Evolutionary conservation across 306 rosid genomes (phyloP).

Genomic region (Castanea crenata): DNA sequence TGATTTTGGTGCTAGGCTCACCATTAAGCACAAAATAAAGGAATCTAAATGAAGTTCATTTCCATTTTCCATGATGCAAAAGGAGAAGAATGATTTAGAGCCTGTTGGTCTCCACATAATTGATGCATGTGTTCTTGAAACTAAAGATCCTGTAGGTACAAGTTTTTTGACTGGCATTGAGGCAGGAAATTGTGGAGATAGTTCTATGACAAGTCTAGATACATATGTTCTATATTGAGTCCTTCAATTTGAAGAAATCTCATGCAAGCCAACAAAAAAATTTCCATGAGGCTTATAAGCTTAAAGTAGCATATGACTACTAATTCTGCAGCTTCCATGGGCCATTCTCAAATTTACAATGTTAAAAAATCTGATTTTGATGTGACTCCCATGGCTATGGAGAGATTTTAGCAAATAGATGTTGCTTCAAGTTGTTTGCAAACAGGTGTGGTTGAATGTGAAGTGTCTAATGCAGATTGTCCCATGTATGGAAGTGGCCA

Average conservation of each 20-base stretch:
- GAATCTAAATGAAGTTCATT: conserved; percentile 58
- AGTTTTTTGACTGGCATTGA: conserved; percentile 19
- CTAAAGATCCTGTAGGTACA: conserved; percentile 9
- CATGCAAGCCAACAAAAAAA: conserved; percentile 30
- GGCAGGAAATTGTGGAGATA: not conserved
- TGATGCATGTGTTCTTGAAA: conserved; percentile 8
- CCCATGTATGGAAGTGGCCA: no score
- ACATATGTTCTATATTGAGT: not conserved
- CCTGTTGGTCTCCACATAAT: not conserved
- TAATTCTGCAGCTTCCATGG: no score
- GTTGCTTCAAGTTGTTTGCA: no score
- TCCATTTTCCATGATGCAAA: conserved; percentile 31
- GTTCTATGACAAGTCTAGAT: no score
- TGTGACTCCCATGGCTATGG: no score
- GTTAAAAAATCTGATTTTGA: no score
- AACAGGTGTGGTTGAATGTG: no score
- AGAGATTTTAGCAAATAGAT: no score
- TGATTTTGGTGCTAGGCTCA: conserved; percentile 28
- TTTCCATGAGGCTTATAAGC: conserved; percentile 27
- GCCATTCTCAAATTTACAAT: no score
- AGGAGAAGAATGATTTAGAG: conserved; percentile 21
- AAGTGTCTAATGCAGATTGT: no score
- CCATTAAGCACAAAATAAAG: conserved; percentile 41
- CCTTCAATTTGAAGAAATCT: conserved; percentile 16
- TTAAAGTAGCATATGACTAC: conserved; percentile 20